Base-by-base conservation (phyloP, 2,329 filamentous ascomycete genomes). In the Sporothrix humicola region DNA sequence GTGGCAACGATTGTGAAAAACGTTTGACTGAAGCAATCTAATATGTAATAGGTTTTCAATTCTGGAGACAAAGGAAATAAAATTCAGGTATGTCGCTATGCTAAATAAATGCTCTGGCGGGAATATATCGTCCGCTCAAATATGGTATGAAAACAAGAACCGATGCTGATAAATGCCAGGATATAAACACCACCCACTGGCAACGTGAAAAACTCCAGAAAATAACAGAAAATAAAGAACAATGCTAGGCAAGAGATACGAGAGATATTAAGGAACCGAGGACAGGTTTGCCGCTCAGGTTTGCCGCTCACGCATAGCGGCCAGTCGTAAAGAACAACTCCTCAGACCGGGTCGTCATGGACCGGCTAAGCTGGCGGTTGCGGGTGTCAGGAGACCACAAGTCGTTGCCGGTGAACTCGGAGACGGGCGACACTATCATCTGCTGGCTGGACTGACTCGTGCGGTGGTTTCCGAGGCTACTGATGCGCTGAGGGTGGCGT, bases 291-390 rank as follows among this genome's bases (percentile, higher is more conserved):
- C 31, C 4, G 7, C 46, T 63, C 69, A 78, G 13, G 20, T 44
- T n/a, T 9, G 10, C 31, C 4, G 7, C 46, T 63, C 69, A 78
- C 5, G 77, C 75, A 44, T 77, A 77, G n/a, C 77, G 74, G 9
- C 52, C 50, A 9, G 63, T 63, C 1, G 75, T 75, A 26, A 82
- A 77, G 73, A 80, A 84, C 3, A 84, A 77, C 75, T 85, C 84
- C 37, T 85, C 84, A 1, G 83, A 84, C 72, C 83, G 79, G 4
- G 82, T 84, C 8, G 84, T 82, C 76, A 82, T 75, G 0, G 80
- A 80, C 69, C 83, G 79, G 20, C 79, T 79, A 7, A 82, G 76
- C 58, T 78, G 76, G 20, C 54, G 44, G 20, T 76, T 72, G 52
- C 75, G 75, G 13, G 74, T 74, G 1, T 23, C 31, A 17, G 72